Conservation (phyloP, 1,139 yeast genomes). For the Saccharomyces uvarum region DNA sequence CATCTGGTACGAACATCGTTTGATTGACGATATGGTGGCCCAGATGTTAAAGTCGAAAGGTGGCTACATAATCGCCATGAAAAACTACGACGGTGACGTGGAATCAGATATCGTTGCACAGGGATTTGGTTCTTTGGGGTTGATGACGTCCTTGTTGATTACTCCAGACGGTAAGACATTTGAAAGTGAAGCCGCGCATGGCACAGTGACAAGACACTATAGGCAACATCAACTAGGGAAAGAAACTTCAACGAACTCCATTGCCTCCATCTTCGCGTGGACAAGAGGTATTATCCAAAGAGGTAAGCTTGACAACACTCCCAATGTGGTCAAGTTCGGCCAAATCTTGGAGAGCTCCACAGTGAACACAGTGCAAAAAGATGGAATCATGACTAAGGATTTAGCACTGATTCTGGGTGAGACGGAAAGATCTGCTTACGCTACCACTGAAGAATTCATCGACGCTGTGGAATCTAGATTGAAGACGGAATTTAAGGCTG, state of each 20-base stretch:
- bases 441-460: conserved; percentile 83
- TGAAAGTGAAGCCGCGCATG: conserved; percentile 96
- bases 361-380: conserved; percentile 75
- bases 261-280: conserved; percentile 98
- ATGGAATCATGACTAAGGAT: conserved; percentile 92
- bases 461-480: conserved; percentile 64
- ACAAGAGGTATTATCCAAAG: conserved; percentile 86
- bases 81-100: conserved; percentile 96
- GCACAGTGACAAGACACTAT: conserved; percentile 93
- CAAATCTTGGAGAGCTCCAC: conserved; percentile 72
- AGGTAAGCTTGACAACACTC: conserved; percentile 80
- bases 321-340: conserved; percentile 76
- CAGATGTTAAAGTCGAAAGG: conserved; percentile 95
- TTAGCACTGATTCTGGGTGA: conserved; percentile 82
- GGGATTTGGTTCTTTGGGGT: conserved; percentile 92
- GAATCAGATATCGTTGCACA: conserved; percentile 96
- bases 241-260: conserved; percentile 95
- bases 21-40: conserved; percentile 97
- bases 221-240: conserved; percentile 92
- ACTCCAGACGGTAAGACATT: conserved; percentile 94
- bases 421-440: conserved; percentile 72
- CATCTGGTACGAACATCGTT: conserved; percentile 92
- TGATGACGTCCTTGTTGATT: conserved; percentile 90
- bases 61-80: conserved; percentile 89
- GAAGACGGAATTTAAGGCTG: conserved; percentile 18